Base-by-base conservation (phyloP, 169 alveolate species). In the Eimeria mitis region DNA sequence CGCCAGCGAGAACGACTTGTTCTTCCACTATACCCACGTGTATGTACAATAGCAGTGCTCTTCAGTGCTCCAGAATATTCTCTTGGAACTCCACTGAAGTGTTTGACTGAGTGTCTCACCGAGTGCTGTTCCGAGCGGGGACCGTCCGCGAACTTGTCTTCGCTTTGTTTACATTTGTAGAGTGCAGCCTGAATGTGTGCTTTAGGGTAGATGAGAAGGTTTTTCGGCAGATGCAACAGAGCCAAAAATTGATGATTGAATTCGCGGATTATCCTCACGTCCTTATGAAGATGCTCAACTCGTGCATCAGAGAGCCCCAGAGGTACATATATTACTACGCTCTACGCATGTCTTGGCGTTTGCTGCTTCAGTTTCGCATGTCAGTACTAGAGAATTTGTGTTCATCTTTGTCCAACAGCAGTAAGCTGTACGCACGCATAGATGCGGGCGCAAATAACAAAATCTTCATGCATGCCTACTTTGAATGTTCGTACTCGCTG, bases 301-400 rank as follows among this genome's bases (percentile, higher is more conserved):
- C 99, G 63, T 98, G 99, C 97, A 98, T 98, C 94, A 98, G 98
- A 96, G 99, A 98, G 85, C 99, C 99, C 44, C 99, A 98, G 52
- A 95, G 98, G 97, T 98, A 79, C 28, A 37, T 31, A 79, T 25
- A 42, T 56, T 52, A 19, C 54, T 31, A 65, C n/a, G 89, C 85
- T 79, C 40, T 34, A 31, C 28, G 49, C 40, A 21, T 59, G 87
- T 76, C 9, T 40, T 52, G 37, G 83, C 59, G 16, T 44, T 40
- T 42, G 54, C 81, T 34, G 83, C 83, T 75, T 21, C 68, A 28
- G 88, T 28, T 37, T 78, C 61, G 42, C 37, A 28, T 78, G 88
- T 21, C 89, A 31, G 40, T 42, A 31, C 70, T 28, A 37, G 23
- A 4, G 79, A 34, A 4, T 65, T 56, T 25, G 31, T 56, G 49